These are phyloP conservation scores for Spencermartinsiella ligniputridi DNA, from an alignment of 1,139 yeast species.

Conservation along the genomic window DNA sequence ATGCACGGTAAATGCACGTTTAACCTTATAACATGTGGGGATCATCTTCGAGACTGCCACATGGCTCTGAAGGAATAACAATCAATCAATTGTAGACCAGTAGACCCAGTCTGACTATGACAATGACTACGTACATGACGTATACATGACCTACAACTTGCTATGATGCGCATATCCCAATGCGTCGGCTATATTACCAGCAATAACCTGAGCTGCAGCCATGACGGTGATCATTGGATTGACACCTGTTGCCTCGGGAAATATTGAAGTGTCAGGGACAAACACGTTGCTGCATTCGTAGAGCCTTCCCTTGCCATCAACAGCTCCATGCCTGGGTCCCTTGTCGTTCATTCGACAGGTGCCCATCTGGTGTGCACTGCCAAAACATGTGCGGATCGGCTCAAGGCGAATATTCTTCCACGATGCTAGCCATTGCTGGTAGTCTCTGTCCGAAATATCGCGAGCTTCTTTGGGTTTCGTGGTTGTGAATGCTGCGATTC, in stretches of 20 bases:
- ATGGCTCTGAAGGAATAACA: no score
- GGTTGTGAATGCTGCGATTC: conserved; percentile 41
- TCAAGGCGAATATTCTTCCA: conserved; percentile 34
- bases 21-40: no score
- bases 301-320: conserved; percentile 46
- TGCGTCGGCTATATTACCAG: conserved; percentile 12
- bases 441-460: conserved; percentile 43
- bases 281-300: conserved; percentile 51
- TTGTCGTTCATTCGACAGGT: conserved; percentile 50
- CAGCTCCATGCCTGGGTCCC: conserved; percentile 46
- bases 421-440: conserved; percentile 42
- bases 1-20: no score
- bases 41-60: no score
- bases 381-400: conserved; percentile 37
- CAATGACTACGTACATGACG: no score
- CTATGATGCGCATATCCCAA: no score
- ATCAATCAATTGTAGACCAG: no score
- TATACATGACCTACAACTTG: no score
- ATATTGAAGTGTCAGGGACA: conserved; percentile 53
- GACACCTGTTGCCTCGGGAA: conserved; percentile 59
- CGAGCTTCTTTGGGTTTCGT: conserved; percentile 43
- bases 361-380: conserved; percentile 62
- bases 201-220: conserved; percentile 29
- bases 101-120: no score
- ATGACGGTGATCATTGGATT: conserved; percentile 41